Percentiles rank a stretch among this genome's conserved stretches.
Evolutionary conservation across 164 flowering plant genomes (phyloP).

Genomic region (Nelumbo lutea): DNA sequence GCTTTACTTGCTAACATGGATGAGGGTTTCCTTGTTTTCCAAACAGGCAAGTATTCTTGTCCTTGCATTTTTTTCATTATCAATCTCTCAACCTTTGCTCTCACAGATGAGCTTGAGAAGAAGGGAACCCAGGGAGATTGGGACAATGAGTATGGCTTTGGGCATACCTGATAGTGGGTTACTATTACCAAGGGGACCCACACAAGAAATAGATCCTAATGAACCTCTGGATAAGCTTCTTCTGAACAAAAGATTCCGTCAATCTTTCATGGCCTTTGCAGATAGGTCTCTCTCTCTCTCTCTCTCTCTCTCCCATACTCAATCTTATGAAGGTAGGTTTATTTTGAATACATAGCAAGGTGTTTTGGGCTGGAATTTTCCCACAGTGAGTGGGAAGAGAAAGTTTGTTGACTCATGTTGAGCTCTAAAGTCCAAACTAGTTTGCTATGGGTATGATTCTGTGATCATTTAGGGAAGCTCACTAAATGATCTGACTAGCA

Average conservation of each 20-base stretch:
- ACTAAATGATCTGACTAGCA: too few relatives aligned
- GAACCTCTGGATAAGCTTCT: conserved; percentile 83
- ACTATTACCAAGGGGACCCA: conserved; percentile 32
- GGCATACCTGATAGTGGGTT: conserved; percentile 78
- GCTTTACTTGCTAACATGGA: conserved; percentile 11
- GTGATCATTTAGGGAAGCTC: too few relatives aligned
- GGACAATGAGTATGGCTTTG: conserved; percentile 70
- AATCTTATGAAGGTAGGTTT: too few relatives aligned
- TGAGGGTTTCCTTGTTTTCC: conserved; percentile 12
- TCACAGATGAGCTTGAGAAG: conserved; percentile 76
- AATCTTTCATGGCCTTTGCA: conserved; percentile 79
- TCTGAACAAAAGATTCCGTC: conserved; percentile 61
- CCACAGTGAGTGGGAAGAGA: too few relatives aligned
- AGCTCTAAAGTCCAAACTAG: too few relatives aligned
- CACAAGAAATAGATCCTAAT: conserved; percentile 36
- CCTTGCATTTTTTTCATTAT: conserved; percentile 63
- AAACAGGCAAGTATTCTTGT: conserved; percentile 68
- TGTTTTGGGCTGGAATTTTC: too few relatives aligned
- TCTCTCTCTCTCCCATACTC: not conserved
- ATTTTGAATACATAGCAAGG: too few relatives aligned
- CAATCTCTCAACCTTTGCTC: conserved; percentile 74
- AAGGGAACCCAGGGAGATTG: conserved; percentile 37
- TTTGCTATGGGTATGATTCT: too few relatives aligned
- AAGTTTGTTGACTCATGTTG: too few relatives aligned
- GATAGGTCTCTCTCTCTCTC: conserved; percentile 48